Conservation (phyloP, 306 rosid species). For the Sicyos baderoa region DNA sequence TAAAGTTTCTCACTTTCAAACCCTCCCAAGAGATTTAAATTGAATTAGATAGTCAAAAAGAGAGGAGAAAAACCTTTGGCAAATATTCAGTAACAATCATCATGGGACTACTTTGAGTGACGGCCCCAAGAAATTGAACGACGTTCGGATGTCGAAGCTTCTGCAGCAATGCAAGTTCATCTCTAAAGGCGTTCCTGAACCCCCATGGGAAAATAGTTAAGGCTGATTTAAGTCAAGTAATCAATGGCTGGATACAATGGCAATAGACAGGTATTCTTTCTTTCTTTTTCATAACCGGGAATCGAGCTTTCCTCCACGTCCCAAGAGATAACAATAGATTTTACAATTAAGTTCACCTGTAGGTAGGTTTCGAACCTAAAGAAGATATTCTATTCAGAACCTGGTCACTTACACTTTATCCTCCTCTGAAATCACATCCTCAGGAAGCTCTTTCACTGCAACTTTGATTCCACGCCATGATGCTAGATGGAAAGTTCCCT, state of each 20-base stretch:
- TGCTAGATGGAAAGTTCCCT: slow-evolving; percentile 85
- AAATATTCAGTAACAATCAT: slow-evolving; percentile 96
- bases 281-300: no score
- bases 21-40: no score
- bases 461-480: slow-evolving; percentile 91
- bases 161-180: slow-evolving; percentile 86
- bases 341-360: no score
- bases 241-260: neutral
- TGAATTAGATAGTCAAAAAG: neutral
- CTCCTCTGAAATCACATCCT: slow-evolving; percentile 54
- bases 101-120: slow-evolving; percentile 97
- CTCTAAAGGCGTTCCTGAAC: slow-evolving; percentile 74
- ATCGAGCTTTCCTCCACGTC: no score
- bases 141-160: slow-evolving; percentile 95
- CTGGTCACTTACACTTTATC: slow-evolving; percentile 58
- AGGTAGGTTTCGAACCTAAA: no score
- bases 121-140: slow-evolving; percentile 96
- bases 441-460: slow-evolving; percentile 84
- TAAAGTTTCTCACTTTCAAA: neutral
- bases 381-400: no score
- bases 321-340: no score
- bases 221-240: no score
- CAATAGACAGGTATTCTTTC: no score
- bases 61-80: slow-evolving; percentile 60
- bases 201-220: neutral